A percentile compares a stretch with the other conserved stretches of the same genome.
These are phyloP conservation scores for Dimocarpus longan DNA, from an alignment of 345 rosid species.

Conservation along the genomic window DNA sequence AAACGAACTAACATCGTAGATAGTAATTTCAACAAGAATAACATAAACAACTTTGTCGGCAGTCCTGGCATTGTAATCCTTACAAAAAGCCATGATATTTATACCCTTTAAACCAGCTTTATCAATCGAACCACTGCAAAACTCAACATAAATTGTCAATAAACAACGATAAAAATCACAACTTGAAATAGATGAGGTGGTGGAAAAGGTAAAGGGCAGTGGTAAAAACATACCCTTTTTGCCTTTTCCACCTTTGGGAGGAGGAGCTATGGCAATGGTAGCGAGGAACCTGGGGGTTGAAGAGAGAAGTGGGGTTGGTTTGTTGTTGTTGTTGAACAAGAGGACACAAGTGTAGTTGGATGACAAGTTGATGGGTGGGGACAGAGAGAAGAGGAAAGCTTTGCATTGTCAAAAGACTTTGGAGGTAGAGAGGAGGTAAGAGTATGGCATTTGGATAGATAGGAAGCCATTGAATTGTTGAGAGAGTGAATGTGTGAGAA, in stretches of 20 bases:
- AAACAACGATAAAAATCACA: neutral
- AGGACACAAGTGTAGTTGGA: constrained; percentile 49
- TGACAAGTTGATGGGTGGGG: constrained; percentile 44
- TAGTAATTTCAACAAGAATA: constrained; percentile 94
- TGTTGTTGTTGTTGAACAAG: constrained; percentile 15
- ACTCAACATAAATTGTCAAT: neutral
- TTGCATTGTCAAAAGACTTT: constrained; percentile 19
- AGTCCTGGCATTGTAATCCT: too few relatives aligned
- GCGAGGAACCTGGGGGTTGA: constrained; percentile 63
- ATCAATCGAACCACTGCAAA: too few relatives aligned
- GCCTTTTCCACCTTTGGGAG: constrained; percentile 13
- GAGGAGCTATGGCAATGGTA: constrained; percentile 91
- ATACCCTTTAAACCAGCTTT: too few relatives aligned
- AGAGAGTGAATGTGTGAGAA: neutral
- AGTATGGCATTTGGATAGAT: constrained; percentile 39
- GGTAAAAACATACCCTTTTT: constrained; percentile 63
- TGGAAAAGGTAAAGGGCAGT: neutral
- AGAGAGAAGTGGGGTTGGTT: constrained; percentile 45
- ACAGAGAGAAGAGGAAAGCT: constrained; percentile 44
- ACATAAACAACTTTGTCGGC: constrained; percentile 11
- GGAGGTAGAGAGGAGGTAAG: neutral
- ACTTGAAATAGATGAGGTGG: neutral
- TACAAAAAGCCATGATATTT: too few relatives aligned
- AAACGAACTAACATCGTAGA: constrained; percentile 62
- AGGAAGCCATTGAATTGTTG: constrained; percentile 52